Evolutionary conservation across 192 early-diverging fungal genomes (phyloP).

Genomic region (Mortierella antarctica): DNA sequence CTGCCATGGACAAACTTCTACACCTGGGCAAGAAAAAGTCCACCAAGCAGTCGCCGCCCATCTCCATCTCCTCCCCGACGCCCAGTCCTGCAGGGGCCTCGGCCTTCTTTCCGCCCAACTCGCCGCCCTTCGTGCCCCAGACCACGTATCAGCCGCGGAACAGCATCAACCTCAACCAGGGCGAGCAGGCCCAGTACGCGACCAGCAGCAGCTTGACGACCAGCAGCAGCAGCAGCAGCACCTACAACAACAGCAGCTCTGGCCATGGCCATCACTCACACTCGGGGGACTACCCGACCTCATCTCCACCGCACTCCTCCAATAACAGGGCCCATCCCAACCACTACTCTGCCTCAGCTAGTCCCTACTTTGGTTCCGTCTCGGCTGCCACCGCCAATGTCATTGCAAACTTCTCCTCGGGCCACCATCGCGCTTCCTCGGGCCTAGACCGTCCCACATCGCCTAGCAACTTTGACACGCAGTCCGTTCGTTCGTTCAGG

Average conservation of each 20-base stretch:
- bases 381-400: constrained; percentile 35
- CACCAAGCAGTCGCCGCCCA: constrained; percentile 37
- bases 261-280: not conserved
- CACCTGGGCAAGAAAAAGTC: constrained; percentile 53
- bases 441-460: constrained; percentile 40
- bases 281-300: not conserved
- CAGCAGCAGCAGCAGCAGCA: constrained; percentile 6
- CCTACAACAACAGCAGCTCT: constrained; percentile 2
- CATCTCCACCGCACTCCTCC: constrained; percentile 29
- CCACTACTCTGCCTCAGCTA: constrained; percentile 26
- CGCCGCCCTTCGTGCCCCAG: constrained; percentile 31
- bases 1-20: constrained; percentile 46
- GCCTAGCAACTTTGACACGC: constrained; percentile 39
- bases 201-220: constrained; percentile 16
- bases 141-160: constrained; percentile 45
- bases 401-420: constrained; percentile 24
- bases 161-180: constrained; percentile 30
- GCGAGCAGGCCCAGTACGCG: constrained; percentile 18
- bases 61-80: constrained; percentile 47
- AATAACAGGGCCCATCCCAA: constrained; percentile 7
- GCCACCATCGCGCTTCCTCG: constrained; percentile 43
- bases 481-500: constrained; percentile 40
- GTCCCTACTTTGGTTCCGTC: constrained; percentile 43
- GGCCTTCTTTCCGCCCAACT: constrained; percentile 25
- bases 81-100: constrained; percentile 25